Evolutionary conservation across 148 eudicot genomes (phyloP).

Genomic region (Chenopodium formosanum): DNA sequence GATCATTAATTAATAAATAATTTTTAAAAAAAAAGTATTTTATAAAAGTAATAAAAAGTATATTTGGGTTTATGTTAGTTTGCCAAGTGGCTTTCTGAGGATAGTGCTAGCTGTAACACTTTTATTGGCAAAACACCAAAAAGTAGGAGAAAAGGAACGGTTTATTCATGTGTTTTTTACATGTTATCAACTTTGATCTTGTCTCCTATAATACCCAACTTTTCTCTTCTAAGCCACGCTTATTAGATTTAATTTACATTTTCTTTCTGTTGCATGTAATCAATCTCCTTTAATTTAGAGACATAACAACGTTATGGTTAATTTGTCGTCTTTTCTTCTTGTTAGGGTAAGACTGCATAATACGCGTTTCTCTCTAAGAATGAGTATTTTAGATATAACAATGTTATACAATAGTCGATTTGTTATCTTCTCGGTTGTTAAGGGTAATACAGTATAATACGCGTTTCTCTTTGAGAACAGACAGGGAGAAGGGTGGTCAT

Average conservation of each 20-base stretch:
- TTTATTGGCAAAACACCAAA: conserved; percentile 12
- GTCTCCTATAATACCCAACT: conserved; percentile 19
- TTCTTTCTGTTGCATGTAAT: not conserved
- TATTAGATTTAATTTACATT: not conserved
- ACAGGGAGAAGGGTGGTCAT: too few species aligned
- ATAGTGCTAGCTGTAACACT: conserved; percentile 11
- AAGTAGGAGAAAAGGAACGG: not conserved
- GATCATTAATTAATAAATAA: not conserved
- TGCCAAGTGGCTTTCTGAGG: conserved; percentile 18
- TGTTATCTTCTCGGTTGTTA: too few species aligned
- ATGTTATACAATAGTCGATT: too few species aligned
- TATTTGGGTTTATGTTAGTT: not conserved
- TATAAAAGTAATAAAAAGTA: not conserved
- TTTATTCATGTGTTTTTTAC: conserved; percentile 16
- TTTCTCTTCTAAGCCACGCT: conserved; percentile 29
- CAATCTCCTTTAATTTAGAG: not conserved
- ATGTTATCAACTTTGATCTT: conserved; percentile 27
- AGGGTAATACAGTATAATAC: too few species aligned
- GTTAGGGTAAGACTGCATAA: not conserved
- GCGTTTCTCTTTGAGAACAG: too few species aligned
- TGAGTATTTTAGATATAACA: too few species aligned
- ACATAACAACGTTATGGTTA: not conserved
- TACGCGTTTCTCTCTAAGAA: too few species aligned
- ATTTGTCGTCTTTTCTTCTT: not conserved
- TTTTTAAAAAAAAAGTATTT: too few species aligned